These are phyloP conservation scores for Cyclotella kingstonii DNA, from an alignment of 108 stramenopile species.

Conservation along the genomic window DNA sequence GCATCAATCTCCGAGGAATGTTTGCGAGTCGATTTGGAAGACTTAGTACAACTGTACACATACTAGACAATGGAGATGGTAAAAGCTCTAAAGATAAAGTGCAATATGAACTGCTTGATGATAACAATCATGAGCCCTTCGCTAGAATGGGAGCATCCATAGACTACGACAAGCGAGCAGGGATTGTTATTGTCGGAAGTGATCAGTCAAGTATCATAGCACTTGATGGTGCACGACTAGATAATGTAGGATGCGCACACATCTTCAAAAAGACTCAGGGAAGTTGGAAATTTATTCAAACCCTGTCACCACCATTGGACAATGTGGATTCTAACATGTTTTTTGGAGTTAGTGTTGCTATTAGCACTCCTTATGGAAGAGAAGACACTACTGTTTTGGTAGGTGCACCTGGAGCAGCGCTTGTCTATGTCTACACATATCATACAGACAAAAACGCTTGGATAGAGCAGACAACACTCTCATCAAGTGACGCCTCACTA, in stretches of 20 bases:
- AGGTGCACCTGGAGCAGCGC: constrained; percentile 55
- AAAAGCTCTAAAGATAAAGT: not conserved
- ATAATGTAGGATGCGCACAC: constrained; percentile 52
- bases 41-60: constrained; percentile 44
- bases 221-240: constrained; percentile 3
- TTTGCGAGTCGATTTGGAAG: constrained; percentile 65
- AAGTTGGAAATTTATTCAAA: constrained; percentile 31
- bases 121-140: constrained; percentile 15
- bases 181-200: constrained; percentile 46
- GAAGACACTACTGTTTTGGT: constrained; percentile 51
- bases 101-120: constrained; percentile 35
- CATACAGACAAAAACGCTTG: constrained; percentile 3
- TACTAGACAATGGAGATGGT: constrained; percentile 63
- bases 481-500: constrained; percentile 20
- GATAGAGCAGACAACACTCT: constrained; percentile 14
- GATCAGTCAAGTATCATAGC: constrained; percentile 33
- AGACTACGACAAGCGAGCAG: constrained; percentile 37
- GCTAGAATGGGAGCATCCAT: constrained; percentile 50
- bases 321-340: constrained; percentile 5
- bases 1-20: constrained; percentile 63
- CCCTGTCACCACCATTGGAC: constrained; percentile 14
- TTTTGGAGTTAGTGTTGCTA: constrained; percentile 54
- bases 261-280: constrained; percentile 41
- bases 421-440: constrained; percentile 41
- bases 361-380: constrained; percentile 51